Base-by-base conservation (phyloP, 495 filamentous ascomycete genomes). In the Annulohypoxylon bovei region DNA sequence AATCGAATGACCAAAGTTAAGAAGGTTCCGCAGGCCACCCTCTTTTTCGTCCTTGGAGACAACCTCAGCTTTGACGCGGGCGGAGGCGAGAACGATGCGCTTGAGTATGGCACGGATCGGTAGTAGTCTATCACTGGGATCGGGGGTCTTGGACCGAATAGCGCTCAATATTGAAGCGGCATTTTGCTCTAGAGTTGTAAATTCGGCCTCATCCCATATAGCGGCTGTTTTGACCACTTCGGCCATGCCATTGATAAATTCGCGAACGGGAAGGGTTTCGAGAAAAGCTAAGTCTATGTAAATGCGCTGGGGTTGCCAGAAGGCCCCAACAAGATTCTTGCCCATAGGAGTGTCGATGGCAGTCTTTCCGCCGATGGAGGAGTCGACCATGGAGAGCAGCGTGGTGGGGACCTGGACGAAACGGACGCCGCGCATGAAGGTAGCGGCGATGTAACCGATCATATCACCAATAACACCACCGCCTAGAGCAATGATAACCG, bases 181-280 rank as follows among this genome's bases (percentile, higher is more conserved):
- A 77, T 93, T 92, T 63, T 91, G 83, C 74, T 99, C 95, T 50
- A 99, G 83, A 46, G 89, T 86, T 58, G 90, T 84, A 78, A 98
- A 99, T 75, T 98, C 95, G 12, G 85, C 80, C 77, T 94, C 92
- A 72, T 97, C 87, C 86, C 94, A 98, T 68, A 98, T 98, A 59
- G 95, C 95, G 5, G 95, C 95, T 18, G 95, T 99, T 88, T 98
- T 98, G 76, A 98, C 89, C 61, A 99, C 94, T 82, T 99, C 95
- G 54, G 94, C 95, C 93, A 99, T 97, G 58, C 95, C 95, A 79
- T 99, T 99, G 79, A 98, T 93, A 79, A 99, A 95, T 80, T 99
- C 95, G 62, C 95, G 85, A 50, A 91, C 90, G 3, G 95, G 95
- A 27, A 99, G 84, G 6, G 92, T 97, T 76, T 95, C 93, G 72